phyloP scores from a whole-genome alignment of 331 rosid species.

The Ulmus americana region DNA sequence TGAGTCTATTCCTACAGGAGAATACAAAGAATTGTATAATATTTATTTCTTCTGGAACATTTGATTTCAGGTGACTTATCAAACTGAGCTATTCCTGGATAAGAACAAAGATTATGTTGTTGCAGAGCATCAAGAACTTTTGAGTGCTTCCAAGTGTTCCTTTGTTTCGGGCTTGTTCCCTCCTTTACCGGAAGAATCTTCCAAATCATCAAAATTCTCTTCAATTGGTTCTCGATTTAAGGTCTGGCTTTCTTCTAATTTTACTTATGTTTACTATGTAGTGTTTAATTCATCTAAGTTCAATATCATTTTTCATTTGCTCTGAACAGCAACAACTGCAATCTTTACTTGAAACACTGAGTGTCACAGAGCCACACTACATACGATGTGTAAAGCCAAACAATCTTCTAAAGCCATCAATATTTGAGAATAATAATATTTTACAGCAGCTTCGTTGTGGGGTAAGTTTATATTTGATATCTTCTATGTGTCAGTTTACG shows the following conservation, averaged over 20 bases:
- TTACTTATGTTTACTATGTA: slow-evolving; percentile 3
- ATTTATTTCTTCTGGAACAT: slow-evolving; percentile 3
- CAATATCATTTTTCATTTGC: slow-evolving; percentile 12
- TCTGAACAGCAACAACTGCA: slow-evolving; percentile 67
- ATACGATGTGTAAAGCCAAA: slow-evolving; percentile 96
- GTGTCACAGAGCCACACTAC: slow-evolving; percentile 87
- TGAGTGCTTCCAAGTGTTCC: slow-evolving; percentile 63
- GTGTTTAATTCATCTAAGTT: slow-evolving; percentile 3
- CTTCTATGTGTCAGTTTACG: slow-evolving; percentile 6
- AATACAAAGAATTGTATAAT: slow-evolving; percentile 11
- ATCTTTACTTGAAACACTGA: slow-evolving; percentile 77
- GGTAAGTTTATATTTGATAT: slow-evolving; percentile 42
- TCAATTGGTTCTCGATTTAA: slow-evolving; percentile 76
- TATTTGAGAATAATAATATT: slow-evolving; percentile 71
- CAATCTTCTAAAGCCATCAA: slow-evolving; percentile 77
- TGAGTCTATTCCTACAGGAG: neutral
- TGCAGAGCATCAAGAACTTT: slow-evolving; percentile 79
- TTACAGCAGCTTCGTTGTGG: slow-evolving; percentile 85
- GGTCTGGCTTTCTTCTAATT: slow-evolving; percentile 38
- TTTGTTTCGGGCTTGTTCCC: slow-evolving; percentile 81
- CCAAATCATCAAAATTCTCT: slow-evolving; percentile 81
- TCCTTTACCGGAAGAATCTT: slow-evolving; percentile 69
- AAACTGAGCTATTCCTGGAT: slow-evolving; percentile 76
- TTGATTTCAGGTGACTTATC: slow-evolving; percentile 73
- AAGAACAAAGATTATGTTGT: slow-evolving; percentile 86